Conservation (phyloP, 345 rosid genomes). For the Diplotaxis tenuifolia region DNA sequence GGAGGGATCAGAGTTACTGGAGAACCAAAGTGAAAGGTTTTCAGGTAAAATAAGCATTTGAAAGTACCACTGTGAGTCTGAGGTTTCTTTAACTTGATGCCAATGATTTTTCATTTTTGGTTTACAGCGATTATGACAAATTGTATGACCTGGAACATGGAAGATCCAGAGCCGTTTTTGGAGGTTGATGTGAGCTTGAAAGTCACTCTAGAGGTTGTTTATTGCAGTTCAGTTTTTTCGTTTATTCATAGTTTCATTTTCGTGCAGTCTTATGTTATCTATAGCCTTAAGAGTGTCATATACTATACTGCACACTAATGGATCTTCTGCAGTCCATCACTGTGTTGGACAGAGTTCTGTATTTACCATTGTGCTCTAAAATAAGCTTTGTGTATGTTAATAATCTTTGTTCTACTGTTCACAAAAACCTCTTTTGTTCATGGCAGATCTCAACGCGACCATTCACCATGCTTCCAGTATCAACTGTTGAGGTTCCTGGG, state of each 20-base stretch:
- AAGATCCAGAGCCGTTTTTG: conserved; percentile 56
- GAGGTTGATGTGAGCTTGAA: conserved; percentile 67
- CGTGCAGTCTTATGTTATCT: neutral
- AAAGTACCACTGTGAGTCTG: neutral
- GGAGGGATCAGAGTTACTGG: conserved; percentile 67
- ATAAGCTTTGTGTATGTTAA: neutral
- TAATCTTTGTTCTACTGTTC: neutral
- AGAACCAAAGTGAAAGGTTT: conserved; percentile 65
- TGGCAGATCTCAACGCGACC: conserved; percentile 69
- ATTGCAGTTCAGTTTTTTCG: neutral
- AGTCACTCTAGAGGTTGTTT: conserved; percentile 65
- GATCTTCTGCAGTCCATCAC: neutral
- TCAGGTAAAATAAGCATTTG: conserved; percentile 40
- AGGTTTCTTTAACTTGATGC: conserved; percentile 8
- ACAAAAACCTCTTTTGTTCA: neutral
- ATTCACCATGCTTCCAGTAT: conserved; percentile 61
- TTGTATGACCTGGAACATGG: conserved; percentile 65
- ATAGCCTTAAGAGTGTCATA: conserved; percentile 1
- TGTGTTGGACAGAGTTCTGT: neutral
- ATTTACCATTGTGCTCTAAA: neutral
- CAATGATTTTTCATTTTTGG: conserved; percentile 6
- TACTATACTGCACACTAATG: neutral
- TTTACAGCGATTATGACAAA: conserved; percentile 70
- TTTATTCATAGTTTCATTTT: neutral
- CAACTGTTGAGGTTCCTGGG: conserved; percentile 80